Evolutionary conservation across 2,329 filamentous ascomycete genomes (phyloP).

Genomic region (Metarhizium album): DNA sequence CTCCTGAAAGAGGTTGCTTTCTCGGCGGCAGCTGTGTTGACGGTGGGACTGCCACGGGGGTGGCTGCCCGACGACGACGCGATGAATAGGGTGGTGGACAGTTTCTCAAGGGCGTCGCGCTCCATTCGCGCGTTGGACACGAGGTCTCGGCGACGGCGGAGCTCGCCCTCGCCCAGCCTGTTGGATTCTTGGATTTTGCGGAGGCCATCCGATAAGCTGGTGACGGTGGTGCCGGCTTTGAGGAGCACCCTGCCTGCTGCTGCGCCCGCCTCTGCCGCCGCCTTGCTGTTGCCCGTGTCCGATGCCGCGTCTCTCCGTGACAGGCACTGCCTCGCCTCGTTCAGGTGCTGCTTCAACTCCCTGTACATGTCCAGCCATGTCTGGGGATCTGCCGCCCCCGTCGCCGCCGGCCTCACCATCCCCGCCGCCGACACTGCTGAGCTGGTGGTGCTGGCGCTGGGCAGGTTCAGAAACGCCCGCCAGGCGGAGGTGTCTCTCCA

Average conservation of each 20-base stretch:
- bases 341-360: constrained; percentile 54
- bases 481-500: constrained; percentile 68
- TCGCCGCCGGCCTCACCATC: constrained; percentile 27
- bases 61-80: constrained; percentile 12
- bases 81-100: constrained; percentile 46
- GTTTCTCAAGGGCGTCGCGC: constrained; percentile 62
- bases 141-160: constrained; percentile 60
- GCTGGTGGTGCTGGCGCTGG: constrained; percentile 37
- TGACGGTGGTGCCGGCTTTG: constrained; percentile 53
- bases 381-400: constrained; percentile 44
- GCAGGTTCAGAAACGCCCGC: constrained; percentile 63
- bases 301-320: constrained; percentile 50
- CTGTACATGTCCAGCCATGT: constrained; percentile 69
- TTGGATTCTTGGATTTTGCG: constrained; percentile 41
- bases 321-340: constrained; percentile 58
- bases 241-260: constrained; percentile 67
- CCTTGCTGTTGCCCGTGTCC: constrained; percentile 28
- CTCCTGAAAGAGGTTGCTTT: constrained; percentile 36
- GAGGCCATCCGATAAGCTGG: constrained; percentile 55
- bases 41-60: constrained; percentile 22
- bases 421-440: constrained; percentile 37
- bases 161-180: constrained; percentile 61
- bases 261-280: constrained; percentile 51
- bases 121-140: constrained; percentile 61
- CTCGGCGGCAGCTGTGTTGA: constrained; percentile 35